A percentile compares a stretch with the other conserved stretches of the same genome.
Evolutionary conservation across 2,329 filamentous ascomycete genomes (phyloP).

Genomic region (Cryphonectria naterciae): DNA sequence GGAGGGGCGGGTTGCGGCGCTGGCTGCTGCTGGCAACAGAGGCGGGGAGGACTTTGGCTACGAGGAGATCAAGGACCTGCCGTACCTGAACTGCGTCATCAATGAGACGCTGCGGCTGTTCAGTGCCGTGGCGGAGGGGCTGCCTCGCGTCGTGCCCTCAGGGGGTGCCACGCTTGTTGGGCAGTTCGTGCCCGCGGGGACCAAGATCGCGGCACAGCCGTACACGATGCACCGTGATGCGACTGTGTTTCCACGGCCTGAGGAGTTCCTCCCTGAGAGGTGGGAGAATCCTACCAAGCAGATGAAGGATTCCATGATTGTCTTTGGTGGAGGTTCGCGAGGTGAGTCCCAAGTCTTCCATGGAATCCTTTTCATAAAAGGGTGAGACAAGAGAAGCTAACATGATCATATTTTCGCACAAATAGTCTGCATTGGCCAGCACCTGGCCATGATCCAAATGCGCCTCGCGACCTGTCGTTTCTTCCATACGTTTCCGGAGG

Average conservation of each 20-base stretch:
- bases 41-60: conserved; percentile 4
- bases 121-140: conserved; percentile 42
- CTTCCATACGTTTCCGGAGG: conserved; percentile 44
- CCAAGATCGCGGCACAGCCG: conserved; percentile 46
- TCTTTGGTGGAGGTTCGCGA: conserved; percentile 37
- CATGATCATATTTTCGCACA: not conserved
- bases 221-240: conserved; percentile 52
- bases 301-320: conserved; percentile 37
- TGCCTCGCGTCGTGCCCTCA: conserved; percentile 46
- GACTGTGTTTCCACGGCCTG: conserved; percentile 45
- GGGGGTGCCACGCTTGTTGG: conserved; percentile 45
- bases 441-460: conserved; percentile 59
- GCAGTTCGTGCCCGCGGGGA: conserved; percentile 45
- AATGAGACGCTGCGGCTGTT: conserved; percentile 52
- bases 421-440: conserved; percentile 55
- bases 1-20: not conserved
- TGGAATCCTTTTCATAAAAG: not conserved
- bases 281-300: conserved; percentile 41
- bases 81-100: conserved; percentile 47
- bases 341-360: conserved; percentile 29
- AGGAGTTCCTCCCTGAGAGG: conserved; percentile 41
- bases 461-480: conserved; percentile 53
- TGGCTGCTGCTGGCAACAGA: no score
- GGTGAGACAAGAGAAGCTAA: not conserved
- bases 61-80: conserved; percentile 42